Base-by-base conservation (phyloP, 176 grass and related monocot genomes). In the Eragrostis curvula region DNA sequence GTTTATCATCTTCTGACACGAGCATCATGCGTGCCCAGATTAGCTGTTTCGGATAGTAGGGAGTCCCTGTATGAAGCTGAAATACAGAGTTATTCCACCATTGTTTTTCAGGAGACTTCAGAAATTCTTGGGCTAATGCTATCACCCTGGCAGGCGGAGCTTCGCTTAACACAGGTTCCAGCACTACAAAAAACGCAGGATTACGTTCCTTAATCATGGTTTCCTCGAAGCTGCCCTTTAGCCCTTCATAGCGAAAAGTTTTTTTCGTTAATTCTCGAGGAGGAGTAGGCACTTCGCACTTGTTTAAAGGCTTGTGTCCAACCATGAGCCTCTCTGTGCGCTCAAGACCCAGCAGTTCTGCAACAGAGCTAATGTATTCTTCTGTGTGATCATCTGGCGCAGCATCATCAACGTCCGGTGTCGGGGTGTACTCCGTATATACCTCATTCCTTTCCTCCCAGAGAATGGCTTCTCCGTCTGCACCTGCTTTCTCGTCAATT, bases 11-110 rank as follows among this genome's bases (percentile, higher is more conserved):
- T 10, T 41, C 16, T 10, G 32, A 66, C 1, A 21, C 5, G 5
- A 66, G 63, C 63, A 66, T 66, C 63, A 66, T 66, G 9, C 63
- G 63, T 3, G 63, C 63, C 63, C 63, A 66, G 40, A 66, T 17
- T 21, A 66, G 8, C 8, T 66, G 63, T 40, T 66, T 66, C 9
- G 30, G 5, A 17, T 17, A 20, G 17, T 40, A 11, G 9, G 63
- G 32, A 20, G 20, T 41, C 39, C 9, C 29, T 4, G 30, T 66
- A 40, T 6, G 15, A 17, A 66, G 30, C 10, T 32, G 63, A 40
- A 41, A 30, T 2, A 32, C 9, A 66, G 15, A 39, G 9, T 40
- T 66, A 8, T 10, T 11, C 49, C 49, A 8, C 63, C 63, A 66
- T 9, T 16, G 16, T 3, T 66, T 66, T 11, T 8, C 32, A 9